Percentiles rank a stretch among this genome's conserved stretches.
phyloP scores from a whole-genome alignment of 1,139 yeast genomes.

The Yamadazyma atlantica region DNA sequence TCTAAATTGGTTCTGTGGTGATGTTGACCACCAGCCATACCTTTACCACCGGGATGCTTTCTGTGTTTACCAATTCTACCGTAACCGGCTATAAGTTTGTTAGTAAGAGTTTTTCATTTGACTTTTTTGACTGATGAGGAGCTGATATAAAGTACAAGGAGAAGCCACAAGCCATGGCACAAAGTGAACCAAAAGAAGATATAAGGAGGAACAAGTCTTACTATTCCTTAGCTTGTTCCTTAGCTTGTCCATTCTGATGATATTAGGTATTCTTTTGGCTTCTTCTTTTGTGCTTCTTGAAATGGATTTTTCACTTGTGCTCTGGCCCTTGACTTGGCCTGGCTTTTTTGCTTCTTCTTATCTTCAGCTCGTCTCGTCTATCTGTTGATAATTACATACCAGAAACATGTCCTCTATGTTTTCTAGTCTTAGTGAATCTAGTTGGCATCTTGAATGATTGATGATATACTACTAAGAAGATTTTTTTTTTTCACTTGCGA shows the following conservation, averaged over 20 bases:
- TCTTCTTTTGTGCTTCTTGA: too few relatives aligned
- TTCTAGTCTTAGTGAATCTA: constrained; percentile 99
- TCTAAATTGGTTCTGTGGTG: constrained; percentile 99
- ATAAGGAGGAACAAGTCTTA: too few relatives aligned
- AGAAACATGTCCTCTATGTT: constrained; percentile 99
- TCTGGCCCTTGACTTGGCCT: background rate
- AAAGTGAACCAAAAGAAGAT: too few relatives aligned
- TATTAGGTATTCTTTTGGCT: too few relatives aligned
- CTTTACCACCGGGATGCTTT: constrained; percentile 99
- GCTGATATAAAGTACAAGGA: background rate
- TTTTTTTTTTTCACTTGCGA: constrained; percentile 6
- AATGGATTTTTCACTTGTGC: too few relatives aligned
- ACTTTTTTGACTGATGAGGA: background rate
- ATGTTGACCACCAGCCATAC: constrained; percentile 99
- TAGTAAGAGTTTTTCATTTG: constrained; percentile 28
- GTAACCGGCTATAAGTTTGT: constrained; percentile 83
- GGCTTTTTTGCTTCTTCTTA: background rate
- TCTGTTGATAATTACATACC: constrained; percentile 56
- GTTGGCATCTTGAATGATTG: constrained; percentile 78
- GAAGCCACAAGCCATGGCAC: too few relatives aligned
- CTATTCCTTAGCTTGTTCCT: too few relatives aligned
- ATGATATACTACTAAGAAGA: constrained; percentile 2
- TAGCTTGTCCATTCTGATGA: too few relatives aligned
- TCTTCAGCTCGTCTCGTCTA: background rate
- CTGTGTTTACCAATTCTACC: constrained; percentile 99